Base-by-base conservation (phyloP, 305 asterid species). In the Fraxinus platypoda region DNA sequence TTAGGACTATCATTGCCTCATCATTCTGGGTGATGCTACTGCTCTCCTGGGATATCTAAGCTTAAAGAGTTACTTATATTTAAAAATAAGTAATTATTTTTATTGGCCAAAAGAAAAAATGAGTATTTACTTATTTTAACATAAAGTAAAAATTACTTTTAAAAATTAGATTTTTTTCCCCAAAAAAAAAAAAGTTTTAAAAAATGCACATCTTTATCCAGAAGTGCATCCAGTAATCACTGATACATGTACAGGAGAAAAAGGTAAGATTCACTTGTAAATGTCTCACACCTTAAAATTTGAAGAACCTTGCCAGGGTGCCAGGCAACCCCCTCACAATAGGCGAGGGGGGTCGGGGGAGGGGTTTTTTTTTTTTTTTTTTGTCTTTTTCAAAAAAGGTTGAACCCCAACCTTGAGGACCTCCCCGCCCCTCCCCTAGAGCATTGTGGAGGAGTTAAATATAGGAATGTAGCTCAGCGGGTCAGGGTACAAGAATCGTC, bases 1-100 rank as follows among this genome's bases (percentile, higher is more conserved):
- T 87, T 35, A 76, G 87, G 87, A 81, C 74, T 28, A 76, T 82
- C 90, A 90, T 88, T 85, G 71, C 71, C 17, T 62, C 71, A 23
- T 23, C 71, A 23, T 62, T 62, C 71, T 21, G 31, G 71, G 31
- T 23, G 30, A 62, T 62, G 71, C 71, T 21, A 19, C 71, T 62
- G 31, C 71, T 62, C 13, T 23, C 31, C 33, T 23, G 23, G 71
- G 31, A 62, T 23, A 62, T 62, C 31, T 6, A 62, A 19, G 13
- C 70, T 59, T 49, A 15, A 17, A n/a, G 19, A 57, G 11, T 17
- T 54, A 19, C 66, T 13, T 13, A 46, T 13, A 46, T 46, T 46
- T n/a, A 34, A 54, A 54, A 54, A n/a, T n/a, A 54, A 54, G 26
- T 6, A n/a, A 57, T 57, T 52, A 3, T 52, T 9, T 15, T 17